Evolutionary conservation across 2,329 filamentous ascomycete genomes (phyloP), one percentile per base, ranked within the genome.

Genomic region (Sphaerulina musiva): DNA sequence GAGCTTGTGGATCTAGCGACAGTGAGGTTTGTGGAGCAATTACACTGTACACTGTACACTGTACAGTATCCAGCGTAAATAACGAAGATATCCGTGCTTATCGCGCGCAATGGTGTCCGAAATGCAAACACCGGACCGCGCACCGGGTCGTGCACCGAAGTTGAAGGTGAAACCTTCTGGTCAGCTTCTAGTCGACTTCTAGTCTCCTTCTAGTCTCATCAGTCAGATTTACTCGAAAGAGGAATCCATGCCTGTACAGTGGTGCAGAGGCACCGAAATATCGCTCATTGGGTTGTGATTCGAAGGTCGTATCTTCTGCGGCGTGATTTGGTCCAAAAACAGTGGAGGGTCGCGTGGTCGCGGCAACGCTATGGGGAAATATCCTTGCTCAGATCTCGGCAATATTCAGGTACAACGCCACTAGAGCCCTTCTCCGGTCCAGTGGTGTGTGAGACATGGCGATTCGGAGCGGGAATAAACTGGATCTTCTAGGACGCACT

Each of bases 381-480:
- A 44, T 44, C 48, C 42, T 26, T 51, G 48, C 17, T 40, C 17
- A 23, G 34, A 39, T 44, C 42, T 51, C 36, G 48, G 48, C 41
- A 51, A 9, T 40, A 17, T 51, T 12, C 23, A 44, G 48, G 41
- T 42, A 38, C 20, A 20, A 20, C 29, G 48, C n/a, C 7, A 45
- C 48, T 6, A 44, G 31, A 23, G 38, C 39, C 17, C 11, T 32
- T 39, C 23, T 46, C 26, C 42, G 48, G 17, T 40, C 48, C 48
- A 51, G 40, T 51, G 31, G 42, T 29, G 26, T 42, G 42, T 51
- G 48, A 51, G 48, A 51, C 48, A 41, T 51, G 48, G 38, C 48
- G 41, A 42, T 26, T 51, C 48, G 48, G 48, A 11, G 32, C 42
- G 29, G 12, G 36, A 34, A 38, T 42, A 46, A 29, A 46, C 42